Base-by-base conservation (phyloP, 2,329 filamentous ascomycete species). In the Microthyrium microscopicum region DNA sequence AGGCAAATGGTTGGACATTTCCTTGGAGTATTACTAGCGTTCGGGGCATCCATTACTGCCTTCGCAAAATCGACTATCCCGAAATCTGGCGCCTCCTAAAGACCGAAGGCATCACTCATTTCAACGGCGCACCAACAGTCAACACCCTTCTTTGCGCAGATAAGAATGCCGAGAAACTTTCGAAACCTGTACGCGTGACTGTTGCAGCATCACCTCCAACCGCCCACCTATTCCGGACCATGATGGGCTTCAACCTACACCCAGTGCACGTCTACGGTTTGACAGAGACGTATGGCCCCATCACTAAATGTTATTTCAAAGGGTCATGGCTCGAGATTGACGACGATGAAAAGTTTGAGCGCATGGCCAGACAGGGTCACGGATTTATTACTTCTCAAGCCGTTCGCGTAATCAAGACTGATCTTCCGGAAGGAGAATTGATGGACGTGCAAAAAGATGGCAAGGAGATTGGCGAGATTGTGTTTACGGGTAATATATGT, bases 11-110 rank as follows among this genome's bases (percentile, higher is more conserved):
- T 5, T 89, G 81, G 82, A 85, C 81, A 1, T 91, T 87, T 46
- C 83, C 83, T 0, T 93, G 85, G 89, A 70, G 85, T 2, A 69
- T 94, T n/a, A 91, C 83, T 8, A 83, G 84, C 2, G 84, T 89
- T 4, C 68, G 89, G 40, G 89, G 87, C n/a, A 91, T 87, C 3
- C 84, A 95, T 53, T 84, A 93, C 51, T 94, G 85, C 47, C 63
- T 98, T 13, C 71, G 89, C 39, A 95, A 93, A 61, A 82, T 98
- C 42, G 84, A 95, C 56, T 98, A 98, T 50, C 73, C 81, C 0
- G 64, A 87, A 38, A 92, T 98, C 39, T 98, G 89, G 89, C 69
- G 70, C 31, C 59, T 98, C 4, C 60, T 98, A 21, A 91, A 84
- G 48, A 70, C 83, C 33, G 81, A 95, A 54, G 64, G 70, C 5